Evolutionary conservation across 2,329 filamentous ascomycete species (phyloP), one percentile per base, ranked within the genome.

Genomic region (Neonectria sp.): DNA sequence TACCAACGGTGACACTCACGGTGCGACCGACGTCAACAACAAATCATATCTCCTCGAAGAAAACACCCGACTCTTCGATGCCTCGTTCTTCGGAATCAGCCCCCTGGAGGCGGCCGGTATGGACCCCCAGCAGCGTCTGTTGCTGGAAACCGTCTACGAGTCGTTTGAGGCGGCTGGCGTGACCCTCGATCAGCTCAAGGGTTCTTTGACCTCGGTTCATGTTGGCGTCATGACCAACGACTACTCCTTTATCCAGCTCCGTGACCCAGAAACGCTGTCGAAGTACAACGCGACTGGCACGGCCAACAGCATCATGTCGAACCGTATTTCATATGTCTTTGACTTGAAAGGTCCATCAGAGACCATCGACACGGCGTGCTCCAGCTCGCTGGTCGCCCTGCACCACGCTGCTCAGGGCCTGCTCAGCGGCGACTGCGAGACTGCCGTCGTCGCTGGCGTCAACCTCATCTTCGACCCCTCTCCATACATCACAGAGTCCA

Each of bases 111-210:
- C 80, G 13, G 73, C 74, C 40, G 75, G 70, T 31, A 76, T 84
- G 67, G 83, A 85, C 55, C 83, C 83, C 0, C 82, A 84, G 67
- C 81, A 83, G 65, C 75, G 82, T 1, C 77, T 79, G 64, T 70
- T 82, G 17, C 76, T 83, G 5, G 81, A 85, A 58, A 78, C 82
- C 0, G 76, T 76, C n/a, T 84, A 81, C 56, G 82, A 85, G 60
- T 79, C 81, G 1, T 69, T 89, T 3, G 81, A 80, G 48, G 73
- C 73, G 3, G 78, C 76, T 2, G 82, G 82, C n/a, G 43, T 79
- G 3, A 67, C 75, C 1, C 65, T 82, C n/a, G 75, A 80, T 1
- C 27, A 70, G 6, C 55, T 71, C n/a, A 51, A 65, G 15, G 71
- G 73, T 3, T 59, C 63, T 3, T 35, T 68, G 45, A 74, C 63